A percentile compares a stretch with the other conserved stretches of the same genome.
Conservation (phyloP, 208 protist genomes). For the Wallacemonas rigidus region DNA sequence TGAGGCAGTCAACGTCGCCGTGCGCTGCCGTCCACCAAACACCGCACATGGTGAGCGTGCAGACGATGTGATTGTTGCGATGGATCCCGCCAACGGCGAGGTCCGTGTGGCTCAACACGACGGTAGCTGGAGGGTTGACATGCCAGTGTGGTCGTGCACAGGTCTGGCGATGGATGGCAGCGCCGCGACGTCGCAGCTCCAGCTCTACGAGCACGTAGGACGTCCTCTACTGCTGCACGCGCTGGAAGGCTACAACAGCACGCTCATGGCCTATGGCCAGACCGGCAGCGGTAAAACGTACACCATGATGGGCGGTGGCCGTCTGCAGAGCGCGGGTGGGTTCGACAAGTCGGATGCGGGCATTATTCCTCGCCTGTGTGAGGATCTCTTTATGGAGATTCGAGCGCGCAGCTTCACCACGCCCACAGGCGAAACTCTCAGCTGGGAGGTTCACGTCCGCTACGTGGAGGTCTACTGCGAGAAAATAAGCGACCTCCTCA, state of each 20-base stretch:
- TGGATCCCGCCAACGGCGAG: conserved; percentile 55
- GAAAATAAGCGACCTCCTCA: conserved; percentile 85
- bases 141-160: conserved; percentile 68
- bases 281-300: conserved; percentile 93
- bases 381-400: conserved; percentile 77
- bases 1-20: conserved; percentile 73
- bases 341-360: conserved; percentile 38
- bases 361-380: conserved; percentile 85
- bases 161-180: conserved; percentile 50
- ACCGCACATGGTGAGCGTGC: conserved; percentile 29
- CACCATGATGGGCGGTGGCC: conserved; percentile 82
- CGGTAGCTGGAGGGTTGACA: conserved; percentile 54
- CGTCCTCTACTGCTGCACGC: conserved; percentile 89
- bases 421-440: conserved; percentile 47
- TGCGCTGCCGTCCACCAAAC: conserved; percentile 74
- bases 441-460: conserved; percentile 81
- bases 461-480: conserved; percentile 94
- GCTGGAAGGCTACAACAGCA: conserved; percentile 89
- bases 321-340: conserved; percentile 15
- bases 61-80: conserved; percentile 67
- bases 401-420: conserved; percentile 41
- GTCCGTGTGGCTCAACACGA: conserved; percentile 34
- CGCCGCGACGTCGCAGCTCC: conserved; percentile 55
- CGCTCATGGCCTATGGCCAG: conserved; percentile 90
- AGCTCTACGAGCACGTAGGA: conserved; percentile 88